Evolutionary conservation across 2,329 filamentous ascomycete species (phyloP).

Genomic region (Ophiocordyceps robertsii): DNA sequence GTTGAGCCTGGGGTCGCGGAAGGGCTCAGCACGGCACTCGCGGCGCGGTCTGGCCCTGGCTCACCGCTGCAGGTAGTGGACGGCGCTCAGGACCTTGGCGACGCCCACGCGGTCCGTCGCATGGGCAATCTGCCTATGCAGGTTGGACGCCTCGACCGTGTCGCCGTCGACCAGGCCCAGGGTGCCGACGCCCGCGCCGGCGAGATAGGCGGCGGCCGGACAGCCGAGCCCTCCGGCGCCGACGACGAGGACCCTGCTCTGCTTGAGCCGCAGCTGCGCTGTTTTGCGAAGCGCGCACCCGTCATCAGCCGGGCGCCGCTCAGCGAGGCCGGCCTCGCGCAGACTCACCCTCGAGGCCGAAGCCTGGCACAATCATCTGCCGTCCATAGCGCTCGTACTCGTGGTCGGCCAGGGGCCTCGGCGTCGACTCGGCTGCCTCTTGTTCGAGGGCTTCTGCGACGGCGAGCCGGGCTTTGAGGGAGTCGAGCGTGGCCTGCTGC

Average conservation of each 20-base stretch:
- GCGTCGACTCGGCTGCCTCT: conserved; percentile 17
- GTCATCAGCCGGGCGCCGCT: not conserved
- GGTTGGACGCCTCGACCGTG: conserved; percentile 73
- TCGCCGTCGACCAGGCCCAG: conserved; percentile 83
- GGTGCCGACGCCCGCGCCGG: conserved; percentile 73
- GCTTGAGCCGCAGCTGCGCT: conserved; percentile 67
- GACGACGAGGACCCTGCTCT: conserved; percentile 62
- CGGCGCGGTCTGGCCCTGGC: conserved; percentile 3
- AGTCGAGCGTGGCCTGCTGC: too few relatives aligned
- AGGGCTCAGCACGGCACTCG: not conserved
- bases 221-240: conserved; percentile 85
- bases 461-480: conserved; percentile 30
- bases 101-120: conserved; percentile 55
- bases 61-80: conserved; percentile 42
- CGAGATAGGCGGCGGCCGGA: conserved; percentile 84
- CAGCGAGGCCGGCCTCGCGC: not conserved
- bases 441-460: conserved; percentile 17
- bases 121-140: conserved; percentile 86
- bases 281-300: not conserved
- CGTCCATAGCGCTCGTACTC: conserved; percentile 83
- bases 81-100: conserved; percentile 69
- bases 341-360: conserved; percentile 55
- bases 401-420: conserved; percentile 55
- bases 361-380: conserved; percentile 75
- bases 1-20: conserved; percentile 47